Evolutionary conservation across 345 rosid species (phyloP).

Genomic region (Populus alba): DNA sequence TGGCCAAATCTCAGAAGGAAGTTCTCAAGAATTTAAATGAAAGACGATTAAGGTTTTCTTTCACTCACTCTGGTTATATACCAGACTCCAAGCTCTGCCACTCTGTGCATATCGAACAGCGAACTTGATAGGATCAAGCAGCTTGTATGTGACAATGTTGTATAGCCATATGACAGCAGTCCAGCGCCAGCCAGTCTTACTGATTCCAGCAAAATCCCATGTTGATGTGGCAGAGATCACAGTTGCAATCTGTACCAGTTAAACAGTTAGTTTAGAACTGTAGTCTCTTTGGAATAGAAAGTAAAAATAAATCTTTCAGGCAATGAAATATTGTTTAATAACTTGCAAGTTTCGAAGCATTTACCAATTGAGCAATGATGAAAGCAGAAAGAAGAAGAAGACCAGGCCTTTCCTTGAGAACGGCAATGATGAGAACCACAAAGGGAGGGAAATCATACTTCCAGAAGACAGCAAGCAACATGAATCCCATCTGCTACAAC

Average conservation of each 20-base stretch:
- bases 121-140: slow-evolving; percentile 88
- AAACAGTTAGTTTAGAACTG: background rate
- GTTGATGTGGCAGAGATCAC: slow-evolving; percentile 51
- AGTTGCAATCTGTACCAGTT: slow-evolving; percentile 56
- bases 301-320: background rate
- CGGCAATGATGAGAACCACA: slow-evolving; percentile 81
- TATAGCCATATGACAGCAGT: slow-evolving; percentile 71
- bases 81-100: slow-evolving; percentile 69
- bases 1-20: background rate
- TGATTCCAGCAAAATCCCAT: slow-evolving; percentile 63
- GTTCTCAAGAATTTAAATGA: background rate
- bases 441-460: slow-evolving; percentile 78
- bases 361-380: slow-evolving; percentile 60
- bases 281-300: background rate
- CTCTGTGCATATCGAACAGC: slow-evolving; percentile 69
- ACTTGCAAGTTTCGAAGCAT: background rate
- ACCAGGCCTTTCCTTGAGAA: slow-evolving; percentile 60
- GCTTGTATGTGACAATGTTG: slow-evolving; percentile 55
- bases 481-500: slow-evolving; percentile 58
- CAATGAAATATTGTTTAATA: background rate
- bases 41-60: background rate
- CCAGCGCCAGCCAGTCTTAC: slow-evolving; percentile 77
- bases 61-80: slow-evolving; percentile 60
- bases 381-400: slow-evolving; percentile 71
- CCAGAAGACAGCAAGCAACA: slow-evolving; percentile 70